phyloP scores from a whole-genome alignment of 768 basidiomycete genomes.

The Termitomyces bulborhizus region DNA sequence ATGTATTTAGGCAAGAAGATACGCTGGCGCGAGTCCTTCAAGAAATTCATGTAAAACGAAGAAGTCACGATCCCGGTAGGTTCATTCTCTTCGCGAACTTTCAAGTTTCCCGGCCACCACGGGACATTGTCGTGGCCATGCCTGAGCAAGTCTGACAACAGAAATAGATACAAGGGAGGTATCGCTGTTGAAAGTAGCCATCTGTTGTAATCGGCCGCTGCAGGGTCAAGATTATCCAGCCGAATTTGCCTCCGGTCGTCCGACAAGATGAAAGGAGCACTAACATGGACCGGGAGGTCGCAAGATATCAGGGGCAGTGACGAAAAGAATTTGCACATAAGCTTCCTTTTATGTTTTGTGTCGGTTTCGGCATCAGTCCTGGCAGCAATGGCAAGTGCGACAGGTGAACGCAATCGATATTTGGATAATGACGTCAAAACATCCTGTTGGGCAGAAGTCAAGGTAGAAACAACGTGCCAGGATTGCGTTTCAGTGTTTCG shows the following conservation, averaged over 20 bases:
- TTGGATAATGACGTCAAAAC: constrained; percentile 4
- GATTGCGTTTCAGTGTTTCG: not conserved
- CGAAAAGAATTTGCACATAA: constrained; percentile 31
- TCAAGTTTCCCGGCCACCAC: constrained; percentile 30
- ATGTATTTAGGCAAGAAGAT: constrained; percentile 3
- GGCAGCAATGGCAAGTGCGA: constrained; percentile 15
- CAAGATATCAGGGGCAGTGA: constrained; percentile 35
- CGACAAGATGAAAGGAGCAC: constrained; percentile 39
- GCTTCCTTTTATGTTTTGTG: not conserved
- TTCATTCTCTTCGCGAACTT: constrained; percentile 12
- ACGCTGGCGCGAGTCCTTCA: not conserved
- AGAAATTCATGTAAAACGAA: constrained; percentile 1
- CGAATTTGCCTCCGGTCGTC: constrained; percentile 39
- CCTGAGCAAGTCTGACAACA: constrained; percentile 27
- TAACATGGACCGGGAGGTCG: constrained; percentile 38
- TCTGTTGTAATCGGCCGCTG: constrained; percentile 33
- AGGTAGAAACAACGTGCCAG: constrained; percentile 8
- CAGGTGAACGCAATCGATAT: constrained; percentile 23
- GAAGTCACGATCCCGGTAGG: not conserved
- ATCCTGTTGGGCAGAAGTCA: not conserved
- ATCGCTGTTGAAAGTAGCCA: constrained; percentile 33
- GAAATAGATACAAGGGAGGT: constrained; percentile 29
- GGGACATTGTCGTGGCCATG: constrained; percentile 14
- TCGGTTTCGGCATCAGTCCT: constrained; percentile 25
- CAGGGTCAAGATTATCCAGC: constrained; percentile 27